These are phyloP conservation scores for Jatropha curcas DNA, from an alignment of 345 rosid species.

Conservation along the genomic window DNA sequence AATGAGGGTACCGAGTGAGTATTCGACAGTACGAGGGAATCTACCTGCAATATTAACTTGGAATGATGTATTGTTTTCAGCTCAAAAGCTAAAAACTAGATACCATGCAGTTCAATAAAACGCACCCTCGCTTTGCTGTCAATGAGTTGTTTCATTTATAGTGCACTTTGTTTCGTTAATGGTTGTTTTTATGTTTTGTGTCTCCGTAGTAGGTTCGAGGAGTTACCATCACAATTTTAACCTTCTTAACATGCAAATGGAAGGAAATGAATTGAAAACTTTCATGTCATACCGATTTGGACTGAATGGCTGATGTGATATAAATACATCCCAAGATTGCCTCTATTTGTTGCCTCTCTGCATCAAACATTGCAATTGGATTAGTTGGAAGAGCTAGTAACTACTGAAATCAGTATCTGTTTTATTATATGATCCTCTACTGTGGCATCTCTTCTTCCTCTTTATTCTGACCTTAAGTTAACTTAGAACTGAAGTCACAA, in stretches of 20 bases:
- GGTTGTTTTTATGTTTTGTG: background rate
- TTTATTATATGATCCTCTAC: background rate
- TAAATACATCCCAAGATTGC: no score
- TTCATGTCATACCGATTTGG: background rate
- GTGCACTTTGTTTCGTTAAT: background rate
- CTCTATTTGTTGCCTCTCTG: background rate
- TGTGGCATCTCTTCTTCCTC: background rate
- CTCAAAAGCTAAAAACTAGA: background rate
- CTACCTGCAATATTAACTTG: background rate
- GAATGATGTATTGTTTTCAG: background rate
- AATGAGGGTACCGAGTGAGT: background rate
- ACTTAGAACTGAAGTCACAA: background rate
- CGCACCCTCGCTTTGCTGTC: background rate
- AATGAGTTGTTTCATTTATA: background rate
- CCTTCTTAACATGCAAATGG: background rate
- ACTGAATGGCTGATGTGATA: background rate
- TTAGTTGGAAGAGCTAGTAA: slow-evolving; percentile 2
- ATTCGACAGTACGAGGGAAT: background rate
- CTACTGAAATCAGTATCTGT: background rate
- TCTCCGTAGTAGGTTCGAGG: background rate
- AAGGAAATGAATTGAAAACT: background rate
- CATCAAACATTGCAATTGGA: slow-evolving; percentile 2
- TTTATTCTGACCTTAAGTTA: background rate
- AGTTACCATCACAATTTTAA: background rate
- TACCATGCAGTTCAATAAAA: background rate